Base-by-base conservation (phyloP, 306 rosid genomes). In the Dalbergia cultrata region DNA sequence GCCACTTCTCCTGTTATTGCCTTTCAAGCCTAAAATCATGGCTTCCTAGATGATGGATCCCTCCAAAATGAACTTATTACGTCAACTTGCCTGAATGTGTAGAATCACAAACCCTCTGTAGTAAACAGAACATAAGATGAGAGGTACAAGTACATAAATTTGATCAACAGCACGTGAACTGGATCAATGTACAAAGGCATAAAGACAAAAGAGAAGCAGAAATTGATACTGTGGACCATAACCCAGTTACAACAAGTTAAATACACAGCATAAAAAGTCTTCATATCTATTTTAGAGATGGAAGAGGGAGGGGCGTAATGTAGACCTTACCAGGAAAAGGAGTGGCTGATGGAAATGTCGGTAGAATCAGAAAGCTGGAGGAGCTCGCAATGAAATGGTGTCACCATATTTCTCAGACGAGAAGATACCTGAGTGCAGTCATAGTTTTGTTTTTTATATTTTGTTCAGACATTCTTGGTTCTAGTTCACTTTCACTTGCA, bases 1-100 rank as follows among this genome's bases (percentile, higher is more conserved):
- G 53, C 81, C 66, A 33, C 93, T 69, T 63, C 88, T 83, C 79
- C 89, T 82, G 84, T 67, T 86, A 91, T 88, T 91, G 57, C 89
- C 88, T 82, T 69, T 91, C 82, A 81, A 68, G 11, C 98, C 94
- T 59, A 87, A 69, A 76, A 85, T 90, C 98, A 93, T 93, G 33
- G 77, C 82, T 81, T 49, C 80, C 44, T 53, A 58, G 70, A 31
- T 26, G 54, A 62, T 49, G 44, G 34, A 44, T 31, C 26, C 73
- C 58, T 72, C 67, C 78, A 18, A 74, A 58, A n/a, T 21, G 74
- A 62, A 64, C 64, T 41, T 13, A 34, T 67, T 43, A 64, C 82
- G 76, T 83, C 84, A 84, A 80, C 65, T 81, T 43, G 4, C 52
- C 45, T 34, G 77, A 79, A 68, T 58, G 26, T 47, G 45, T 26